phyloP scores from a whole-genome alignment of 495 filamentous ascomycete genomes.

The Clohesyomyces aquaticus region DNA sequence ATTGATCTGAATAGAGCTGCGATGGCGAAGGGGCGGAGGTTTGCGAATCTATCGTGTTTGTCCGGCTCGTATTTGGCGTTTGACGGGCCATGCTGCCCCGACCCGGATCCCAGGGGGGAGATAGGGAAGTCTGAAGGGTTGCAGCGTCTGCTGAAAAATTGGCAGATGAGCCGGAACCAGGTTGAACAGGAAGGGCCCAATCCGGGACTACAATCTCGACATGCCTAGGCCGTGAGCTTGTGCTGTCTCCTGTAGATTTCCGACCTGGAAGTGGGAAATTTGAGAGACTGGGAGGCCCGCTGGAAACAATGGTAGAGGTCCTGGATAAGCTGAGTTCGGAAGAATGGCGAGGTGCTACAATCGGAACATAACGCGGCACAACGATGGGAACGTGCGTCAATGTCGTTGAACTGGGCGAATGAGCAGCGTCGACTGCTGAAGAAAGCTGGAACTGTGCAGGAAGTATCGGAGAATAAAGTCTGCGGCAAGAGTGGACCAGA shows the following conservation, averaged over 20 bases:
- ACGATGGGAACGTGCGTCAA: conserved; percentile 52
- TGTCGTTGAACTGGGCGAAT: conserved; percentile 33
- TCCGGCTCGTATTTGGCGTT: conserved; percentile 49
- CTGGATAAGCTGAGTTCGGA: conserved; percentile 34
- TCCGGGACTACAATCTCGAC: conserved; percentile 48
- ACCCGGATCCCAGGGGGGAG: conserved; percentile 21
- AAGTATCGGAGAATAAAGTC: conserved; percentile 19
- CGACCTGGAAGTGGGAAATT: conserved; percentile 36
- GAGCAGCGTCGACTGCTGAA: conserved; percentile 13
- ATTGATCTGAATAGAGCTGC: conserved; percentile 40
- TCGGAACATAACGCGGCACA: conserved; percentile 46
- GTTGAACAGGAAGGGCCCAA: conserved; percentile 46
- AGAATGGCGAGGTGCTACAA: conserved; percentile 39
- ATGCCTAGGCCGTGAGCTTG: conserved; percentile 42
- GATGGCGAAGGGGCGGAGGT: conserved; percentile 53
- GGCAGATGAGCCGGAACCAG: conserved; percentile 33
- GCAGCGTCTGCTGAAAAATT: conserved; percentile 2
- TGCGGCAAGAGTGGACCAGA: conserved; percentile 27
- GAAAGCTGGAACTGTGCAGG: conserved; percentile 24
- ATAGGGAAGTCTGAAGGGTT: conserved; percentile 7
- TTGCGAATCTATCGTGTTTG: conserved; percentile 65
- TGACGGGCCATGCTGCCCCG: conserved; percentile 46
- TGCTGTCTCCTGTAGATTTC: conserved; percentile 37
- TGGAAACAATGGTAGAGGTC: conserved; percentile 29
- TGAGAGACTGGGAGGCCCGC: conserved; percentile 37